Evolutionary conservation across 495 filamentous ascomycete genomes (phyloP).

Genomic region (Xylaria acuta): DNA sequence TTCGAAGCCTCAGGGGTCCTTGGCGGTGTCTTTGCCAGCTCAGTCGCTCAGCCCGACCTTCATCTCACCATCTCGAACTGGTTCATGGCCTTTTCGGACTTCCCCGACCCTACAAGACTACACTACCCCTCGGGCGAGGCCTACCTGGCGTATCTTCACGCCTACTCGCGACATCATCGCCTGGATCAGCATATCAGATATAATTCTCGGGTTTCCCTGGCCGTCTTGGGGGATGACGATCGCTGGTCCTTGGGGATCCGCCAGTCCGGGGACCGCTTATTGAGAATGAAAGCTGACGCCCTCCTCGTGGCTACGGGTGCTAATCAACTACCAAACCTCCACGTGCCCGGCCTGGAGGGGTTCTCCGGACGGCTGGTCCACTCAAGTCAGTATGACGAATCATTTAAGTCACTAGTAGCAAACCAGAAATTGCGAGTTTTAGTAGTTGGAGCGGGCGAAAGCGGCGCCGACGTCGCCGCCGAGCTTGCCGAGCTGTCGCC

Average conservation of each 20-base stretch:
- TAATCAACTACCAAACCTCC: not conserved
- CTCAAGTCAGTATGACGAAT: not conserved
- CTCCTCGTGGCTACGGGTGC: not conserved
- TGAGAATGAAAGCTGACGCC: not conserved
- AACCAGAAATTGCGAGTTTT: not conserved
- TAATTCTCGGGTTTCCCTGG: not conserved
- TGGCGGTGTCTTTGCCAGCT: conserved; percentile 26
- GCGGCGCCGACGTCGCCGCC: not conserved
- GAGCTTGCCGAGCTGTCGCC: not conserved
- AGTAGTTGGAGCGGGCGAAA: not conserved
- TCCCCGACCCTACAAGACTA: conserved; percentile 25
- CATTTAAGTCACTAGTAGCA: not conserved
- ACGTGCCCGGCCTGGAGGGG: not conserved
- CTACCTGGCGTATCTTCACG: conserved; percentile 26
- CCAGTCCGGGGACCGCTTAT: not conserved
- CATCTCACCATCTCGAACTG: conserved; percentile 29
- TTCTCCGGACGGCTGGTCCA: not conserved
- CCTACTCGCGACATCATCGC: conserved; percentile 19
- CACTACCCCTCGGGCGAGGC: conserved; percentile 20
- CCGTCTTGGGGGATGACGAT: not conserved
- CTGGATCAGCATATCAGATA: not conserved
- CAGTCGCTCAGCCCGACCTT: conserved; percentile 16
- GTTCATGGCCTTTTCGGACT: conserved; percentile 28
- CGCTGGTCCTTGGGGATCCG: not conserved
- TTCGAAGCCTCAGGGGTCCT: not conserved